Evolutionary conservation across 495 filamentous ascomycete genomes (phyloP).

Genomic region (Letharia columbiana): DNA sequence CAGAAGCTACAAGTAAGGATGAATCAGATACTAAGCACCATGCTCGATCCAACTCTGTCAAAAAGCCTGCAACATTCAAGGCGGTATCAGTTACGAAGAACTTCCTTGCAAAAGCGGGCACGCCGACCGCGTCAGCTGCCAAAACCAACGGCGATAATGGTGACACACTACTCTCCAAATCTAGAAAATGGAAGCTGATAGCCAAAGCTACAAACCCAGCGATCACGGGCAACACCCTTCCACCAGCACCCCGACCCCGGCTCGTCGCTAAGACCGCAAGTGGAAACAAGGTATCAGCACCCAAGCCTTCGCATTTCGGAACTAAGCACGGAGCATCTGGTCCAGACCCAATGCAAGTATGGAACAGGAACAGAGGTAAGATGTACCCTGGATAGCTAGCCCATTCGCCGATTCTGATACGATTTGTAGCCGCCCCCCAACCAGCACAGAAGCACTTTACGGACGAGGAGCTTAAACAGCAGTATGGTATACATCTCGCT

Average conservation of each 20-base stretch:
- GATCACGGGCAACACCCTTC: conserved; percentile 34
- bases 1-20: conserved; percentile 27
- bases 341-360: conserved; percentile 70
- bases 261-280: conserved; percentile 59
- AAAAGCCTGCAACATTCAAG: conserved; percentile 85
- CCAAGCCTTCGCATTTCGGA: conserved; percentile 39
- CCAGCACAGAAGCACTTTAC: conserved; percentile 86
- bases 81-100: conserved; percentile 89
- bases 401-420: not conserved
- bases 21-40: conserved; percentile 50
- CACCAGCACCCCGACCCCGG: conserved; percentile 46
- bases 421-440: conserved; percentile 57
- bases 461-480: conserved; percentile 92
- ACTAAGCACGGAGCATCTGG: conserved; percentile 41
- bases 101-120: conserved; percentile 57
- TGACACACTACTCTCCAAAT: conserved; percentile 25
- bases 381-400: conserved; percentile 14
- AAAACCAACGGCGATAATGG: conserved; percentile 52
- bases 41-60: conserved; percentile 60
- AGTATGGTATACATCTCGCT: conserved; percentile 93
- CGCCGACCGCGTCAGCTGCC: conserved; percentile 38
- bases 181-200: conserved; percentile 16
- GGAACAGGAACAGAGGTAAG: conserved; percentile 97
- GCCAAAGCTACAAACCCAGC: conserved; percentile 35
- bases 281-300: conserved; percentile 45